These are phyloP conservation scores for Ochetophila trinervis DNA, from an alignment of 306 rosid species.

Conservation along the genomic window DNA sequence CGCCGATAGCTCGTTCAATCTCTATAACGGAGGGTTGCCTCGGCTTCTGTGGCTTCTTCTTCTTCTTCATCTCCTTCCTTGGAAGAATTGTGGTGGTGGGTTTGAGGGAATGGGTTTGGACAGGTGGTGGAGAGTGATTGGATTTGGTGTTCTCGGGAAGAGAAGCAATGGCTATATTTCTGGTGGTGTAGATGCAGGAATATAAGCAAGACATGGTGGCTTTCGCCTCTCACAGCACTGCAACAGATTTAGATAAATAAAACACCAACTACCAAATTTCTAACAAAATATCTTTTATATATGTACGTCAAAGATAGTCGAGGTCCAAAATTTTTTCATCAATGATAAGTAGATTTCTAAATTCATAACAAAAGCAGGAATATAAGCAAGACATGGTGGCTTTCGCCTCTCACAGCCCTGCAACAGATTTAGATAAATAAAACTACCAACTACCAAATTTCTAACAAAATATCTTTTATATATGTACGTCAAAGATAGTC, in stretches of 20 bases:
- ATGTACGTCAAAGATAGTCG: too few species aligned
- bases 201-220: conserved; percentile 49
- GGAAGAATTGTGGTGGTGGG: conserved; percentile 14
- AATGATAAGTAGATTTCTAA: too few species aligned
- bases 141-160: conserved; percentile 31
- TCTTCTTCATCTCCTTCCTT: conserved; percentile 6
- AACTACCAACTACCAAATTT: too few species aligned
- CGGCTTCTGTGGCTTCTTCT: conserved; percentile 16
- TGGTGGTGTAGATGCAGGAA: conserved; percentile 26
- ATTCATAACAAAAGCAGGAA: too few species aligned
- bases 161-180: conserved; percentile 30
- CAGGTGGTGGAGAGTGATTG: conserved; percentile 19
- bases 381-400: conserved; percentile 49
- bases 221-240: neutral
- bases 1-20: conserved; percentile 73
- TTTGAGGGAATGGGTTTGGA: conserved; percentile 24
- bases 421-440: too few species aligned
- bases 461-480: too few species aligned
- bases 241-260: too few species aligned
- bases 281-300: too few species aligned
- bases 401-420: neutral
- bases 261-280: too few species aligned
- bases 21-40: conserved; percentile 52
- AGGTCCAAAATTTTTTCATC: too few species aligned
- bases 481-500: too few species aligned